A percentile compares a stretch with the other conserved stretches of the same genome.
These are phyloP conservation scores for Skeletonema potamos DNA, from an alignment of 108 stramenopile species.

Conservation along the genomic window DNA sequence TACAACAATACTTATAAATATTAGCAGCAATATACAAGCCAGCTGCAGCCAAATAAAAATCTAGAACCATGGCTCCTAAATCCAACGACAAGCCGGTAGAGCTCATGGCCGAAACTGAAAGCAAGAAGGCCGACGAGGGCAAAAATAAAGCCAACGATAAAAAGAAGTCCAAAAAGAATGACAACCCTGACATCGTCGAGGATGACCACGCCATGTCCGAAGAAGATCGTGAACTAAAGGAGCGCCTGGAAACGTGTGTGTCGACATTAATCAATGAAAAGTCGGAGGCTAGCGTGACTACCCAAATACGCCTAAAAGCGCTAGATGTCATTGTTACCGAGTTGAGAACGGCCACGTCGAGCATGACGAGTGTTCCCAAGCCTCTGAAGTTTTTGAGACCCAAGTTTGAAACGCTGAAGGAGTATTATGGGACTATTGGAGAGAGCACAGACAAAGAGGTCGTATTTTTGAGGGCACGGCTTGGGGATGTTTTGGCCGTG, in stretches of 20 bases:
- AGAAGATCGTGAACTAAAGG: conserved; percentile 85
- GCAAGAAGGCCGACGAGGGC: conserved; percentile 7
- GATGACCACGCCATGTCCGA: conserved; percentile 58
- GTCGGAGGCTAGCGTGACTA: conserved; percentile 71
- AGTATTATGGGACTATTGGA: conserved; percentile 58
- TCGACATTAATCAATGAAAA: conserved; percentile 72
- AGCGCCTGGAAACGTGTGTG: conserved; percentile 87
- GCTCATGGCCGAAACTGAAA: conserved; percentile 31
- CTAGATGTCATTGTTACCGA: conserved; percentile 90
- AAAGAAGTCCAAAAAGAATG: conserved; percentile 27
- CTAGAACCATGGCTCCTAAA: conserved; percentile 45
- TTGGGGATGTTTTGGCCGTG: conserved; percentile 96
- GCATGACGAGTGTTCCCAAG: conserved; percentile 99
- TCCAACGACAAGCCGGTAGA: conserved; percentile 43
- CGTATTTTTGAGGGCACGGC: conserved; percentile 59
- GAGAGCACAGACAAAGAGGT: conserved; percentile 49
- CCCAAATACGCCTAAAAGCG: conserved; percentile 76
- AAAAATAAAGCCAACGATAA: conserved; percentile 13
- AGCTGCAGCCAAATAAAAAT: not conserved
- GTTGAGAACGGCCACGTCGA: conserved; percentile 87
- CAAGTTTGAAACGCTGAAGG: conserved; percentile 87
- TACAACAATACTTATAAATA: not conserved
- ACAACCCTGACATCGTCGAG: conserved; percentile 23
- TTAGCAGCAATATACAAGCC: not conserved
- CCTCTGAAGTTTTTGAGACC: conserved; percentile 98